phyloP scores from a whole-genome alignment of 345 rosid genomes.

The Rhodamnia argentea region DNA sequence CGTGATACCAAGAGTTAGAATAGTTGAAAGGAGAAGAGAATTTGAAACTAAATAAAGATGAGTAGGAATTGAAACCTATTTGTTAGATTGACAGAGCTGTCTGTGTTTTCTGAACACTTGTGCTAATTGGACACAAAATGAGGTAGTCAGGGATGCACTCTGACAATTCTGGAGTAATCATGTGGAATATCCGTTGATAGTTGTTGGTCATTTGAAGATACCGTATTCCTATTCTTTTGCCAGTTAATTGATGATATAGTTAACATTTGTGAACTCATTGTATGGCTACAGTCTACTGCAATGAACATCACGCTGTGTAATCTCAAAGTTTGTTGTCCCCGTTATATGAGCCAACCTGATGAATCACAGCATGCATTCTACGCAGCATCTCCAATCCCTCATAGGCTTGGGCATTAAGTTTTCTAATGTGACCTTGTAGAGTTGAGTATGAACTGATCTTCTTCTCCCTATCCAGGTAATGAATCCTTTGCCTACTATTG shows the following conservation, averaged over 20 bases:
- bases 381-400: neutral
- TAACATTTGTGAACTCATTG: neutral
- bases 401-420: neutral
- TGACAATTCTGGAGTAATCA: neutral
- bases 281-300: neutral
- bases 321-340: neutral
- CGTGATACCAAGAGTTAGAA: neutral
- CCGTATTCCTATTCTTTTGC: neutral
- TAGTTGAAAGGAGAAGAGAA: neutral
- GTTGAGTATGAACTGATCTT: neutral
- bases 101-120: neutral
- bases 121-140: neutral
- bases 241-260: neutral
- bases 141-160: neutral
- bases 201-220: neutral
- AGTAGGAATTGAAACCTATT: neutral
- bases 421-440: neutral
- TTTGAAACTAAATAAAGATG: neutral
- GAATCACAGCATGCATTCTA: neutral
- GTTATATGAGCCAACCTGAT: neutral
- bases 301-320: neutral
- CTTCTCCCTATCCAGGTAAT: constrained; percentile 40
- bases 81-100: neutral
- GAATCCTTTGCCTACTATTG: constrained; percentile 71
- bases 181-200: neutral